These are phyloP conservation scores for Ophiostoma australiae DNA, from an alignment of 2,329 filamentous ascomycete species.

Conservation along the genomic window DNA sequence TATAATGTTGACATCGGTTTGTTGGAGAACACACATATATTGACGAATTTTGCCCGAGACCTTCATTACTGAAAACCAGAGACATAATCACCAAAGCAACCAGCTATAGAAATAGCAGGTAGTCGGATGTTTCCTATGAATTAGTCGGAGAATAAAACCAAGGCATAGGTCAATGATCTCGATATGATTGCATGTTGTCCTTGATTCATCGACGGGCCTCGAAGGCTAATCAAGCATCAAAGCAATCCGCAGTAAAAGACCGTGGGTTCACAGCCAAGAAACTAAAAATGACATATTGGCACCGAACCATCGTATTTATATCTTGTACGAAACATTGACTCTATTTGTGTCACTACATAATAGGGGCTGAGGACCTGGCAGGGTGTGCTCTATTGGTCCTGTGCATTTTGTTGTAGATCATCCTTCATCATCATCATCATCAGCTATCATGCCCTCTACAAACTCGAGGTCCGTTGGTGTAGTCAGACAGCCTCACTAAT, in stretches of 20 bases:
- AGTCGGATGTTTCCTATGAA: not conserved
- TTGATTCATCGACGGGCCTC: not conserved
- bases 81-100: not conserved
- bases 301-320: not conserved
- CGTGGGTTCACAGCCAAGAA: not conserved
- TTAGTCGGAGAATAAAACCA: not conserved
- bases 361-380: not conserved
- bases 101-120: not conserved
- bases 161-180: not conserved
- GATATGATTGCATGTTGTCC: not conserved
- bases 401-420: not conserved
- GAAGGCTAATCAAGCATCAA: not conserved
- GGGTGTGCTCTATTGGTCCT: not conserved
- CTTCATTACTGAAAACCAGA: not conserved
- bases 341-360: slow-evolving; percentile 15
- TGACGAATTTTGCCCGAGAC: not conserved
- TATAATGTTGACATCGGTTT: not conserved
- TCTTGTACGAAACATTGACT: not conserved
- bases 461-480: not conserved
- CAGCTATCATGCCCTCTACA: not conserved
- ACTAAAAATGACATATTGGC: not conserved
- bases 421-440: not conserved
- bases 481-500: slow-evolving; percentile 41
- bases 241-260: not conserved
- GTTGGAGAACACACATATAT: not conserved